Percentiles rank a stretch among this genome's conserved stretches.
phyloP scores from a whole-genome alignment of 164 flowering plant genomes.

The Aristolochia fimbriata region DNA sequence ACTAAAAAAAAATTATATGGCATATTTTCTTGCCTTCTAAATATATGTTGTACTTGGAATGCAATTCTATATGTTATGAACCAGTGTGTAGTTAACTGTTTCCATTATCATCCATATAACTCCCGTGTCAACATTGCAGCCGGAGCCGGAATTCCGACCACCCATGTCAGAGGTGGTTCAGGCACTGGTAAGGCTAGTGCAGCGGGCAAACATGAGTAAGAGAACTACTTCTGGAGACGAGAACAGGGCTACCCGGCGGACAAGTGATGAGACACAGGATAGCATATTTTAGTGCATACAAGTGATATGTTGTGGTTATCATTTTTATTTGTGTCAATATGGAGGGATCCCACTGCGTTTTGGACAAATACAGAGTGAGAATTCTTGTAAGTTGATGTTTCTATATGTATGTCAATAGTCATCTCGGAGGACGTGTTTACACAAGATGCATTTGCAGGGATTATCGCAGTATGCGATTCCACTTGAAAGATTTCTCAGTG shows the following conservation, averaged over 20 bases:
- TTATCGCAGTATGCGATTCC: no score
- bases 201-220: slow-evolving; percentile 91
- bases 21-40: no score
- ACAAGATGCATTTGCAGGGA: neutral
- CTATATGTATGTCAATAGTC: neutral
- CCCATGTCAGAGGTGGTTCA: slow-evolving; percentile 98
- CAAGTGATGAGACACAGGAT: slow-evolving; percentile 19
- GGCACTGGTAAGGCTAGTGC: slow-evolving; percentile 72
- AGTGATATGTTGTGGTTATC: neutral
- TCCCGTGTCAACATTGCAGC: slow-evolving; percentile 24
- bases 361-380: neutral
- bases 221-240: slow-evolving; percentile 44
- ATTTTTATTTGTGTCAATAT: neutral
- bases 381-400: slow-evolving; percentile 1
- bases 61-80: no score
- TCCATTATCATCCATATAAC: neutral
- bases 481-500: no score
- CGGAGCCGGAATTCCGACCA: slow-evolving; percentile 95
- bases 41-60: no score
- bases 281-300: slow-evolving; percentile 6
- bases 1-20: no score
- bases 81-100: no score
- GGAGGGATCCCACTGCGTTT: neutral
- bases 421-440: neutral
- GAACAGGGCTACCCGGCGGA: slow-evolving; percentile 20